These are phyloP conservation scores for Russula olivacea DNA, from an alignment of 768 basidiomycete species.

Conservation along the genomic window DNA sequence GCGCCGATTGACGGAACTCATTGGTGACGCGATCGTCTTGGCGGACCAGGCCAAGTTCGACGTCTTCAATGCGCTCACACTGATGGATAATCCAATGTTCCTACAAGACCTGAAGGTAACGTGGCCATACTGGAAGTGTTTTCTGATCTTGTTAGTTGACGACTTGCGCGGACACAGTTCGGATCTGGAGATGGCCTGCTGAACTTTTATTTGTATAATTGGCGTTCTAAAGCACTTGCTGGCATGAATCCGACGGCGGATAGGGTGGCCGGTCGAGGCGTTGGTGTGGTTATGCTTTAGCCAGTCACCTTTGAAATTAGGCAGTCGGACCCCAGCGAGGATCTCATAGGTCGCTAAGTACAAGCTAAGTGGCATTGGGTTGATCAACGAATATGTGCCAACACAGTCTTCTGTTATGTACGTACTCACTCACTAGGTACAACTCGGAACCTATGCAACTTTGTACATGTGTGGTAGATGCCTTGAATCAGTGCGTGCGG, in stretches of 20 bases:
- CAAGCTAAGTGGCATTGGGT: background rate
- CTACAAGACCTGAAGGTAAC: slow-evolving; percentile 78
- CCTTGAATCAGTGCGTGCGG: too few species aligned
- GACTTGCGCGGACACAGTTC: slow-evolving; percentile 48
- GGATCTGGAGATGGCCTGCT: slow-evolving; percentile 89
- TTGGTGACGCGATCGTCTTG: slow-evolving; percentile 74
- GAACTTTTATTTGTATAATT: slow-evolving; percentile 94
- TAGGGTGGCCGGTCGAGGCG: slow-evolving; percentile 62
- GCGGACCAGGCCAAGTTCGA: slow-evolving; percentile 87
- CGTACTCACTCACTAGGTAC: too few species aligned
- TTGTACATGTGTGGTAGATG: too few species aligned
- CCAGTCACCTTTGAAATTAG: slow-evolving; percentile 14
- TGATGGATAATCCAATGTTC: slow-evolving; percentile 90
- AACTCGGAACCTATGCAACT: too few species aligned
- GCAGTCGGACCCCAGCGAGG: background rate
- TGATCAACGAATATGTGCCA: background rate
- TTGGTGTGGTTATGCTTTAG: slow-evolving; percentile 95
- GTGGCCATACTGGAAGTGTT: slow-evolving; percentile 22
- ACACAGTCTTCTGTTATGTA: too few species aligned
- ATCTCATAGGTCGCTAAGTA: background rate
- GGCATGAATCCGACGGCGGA: slow-evolving; percentile 54
- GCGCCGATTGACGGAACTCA: slow-evolving; percentile 60
- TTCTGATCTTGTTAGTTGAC: slow-evolving; percentile 10
- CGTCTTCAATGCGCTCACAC: slow-evolving; percentile 90
- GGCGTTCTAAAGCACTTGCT: slow-evolving; percentile 75